A percentile compares a stretch with the other conserved stretches of the same genome.
phyloP scores from a whole-genome alignment of 1,284 basidiomycete species.

The Malassezia japonica region DNA sequence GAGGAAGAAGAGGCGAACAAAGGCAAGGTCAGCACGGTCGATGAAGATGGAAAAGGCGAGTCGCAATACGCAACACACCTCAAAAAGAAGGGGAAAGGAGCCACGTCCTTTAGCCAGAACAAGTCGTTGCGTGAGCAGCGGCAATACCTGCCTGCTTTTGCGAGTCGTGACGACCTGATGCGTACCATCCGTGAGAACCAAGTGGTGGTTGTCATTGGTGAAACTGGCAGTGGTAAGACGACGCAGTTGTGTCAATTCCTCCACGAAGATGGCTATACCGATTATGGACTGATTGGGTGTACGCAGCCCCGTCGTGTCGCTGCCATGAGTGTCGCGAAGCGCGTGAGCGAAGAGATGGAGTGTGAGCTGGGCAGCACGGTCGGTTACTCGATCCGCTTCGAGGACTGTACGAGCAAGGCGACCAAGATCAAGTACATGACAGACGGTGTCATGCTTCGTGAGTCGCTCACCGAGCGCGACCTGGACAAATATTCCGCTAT shows the following conservation, averaged over 20 bases:
- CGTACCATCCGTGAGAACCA: conserved; percentile 87
- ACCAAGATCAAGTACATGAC: conserved; percentile 95
- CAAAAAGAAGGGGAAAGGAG: conserved; percentile 26
- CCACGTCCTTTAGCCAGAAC: conserved; percentile 63
- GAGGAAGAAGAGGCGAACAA: conserved; percentile 16
- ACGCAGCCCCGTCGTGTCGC: conserved; percentile 95
- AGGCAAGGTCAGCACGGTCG: conserved; percentile 27
- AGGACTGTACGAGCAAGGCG: conserved; percentile 82
- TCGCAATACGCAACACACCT: conserved; percentile 92
- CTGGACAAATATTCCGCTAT: conserved; percentile 88
- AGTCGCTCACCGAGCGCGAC: conserved; percentile 90
- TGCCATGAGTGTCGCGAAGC: conserved; percentile 97
- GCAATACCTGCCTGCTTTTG: conserved; percentile 95
- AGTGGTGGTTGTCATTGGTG: conserved; percentile 82
- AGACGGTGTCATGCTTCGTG: conserved; percentile 87
- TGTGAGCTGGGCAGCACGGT: conserved; percentile 73
- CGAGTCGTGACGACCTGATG: conserved; percentile 87
- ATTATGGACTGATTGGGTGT: conserved; percentile 79
- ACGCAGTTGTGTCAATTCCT: conserved; percentile 84
- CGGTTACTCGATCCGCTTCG: conserved; percentile 94
- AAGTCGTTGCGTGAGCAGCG: conserved; percentile 87
- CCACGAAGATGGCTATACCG: conserved; percentile 89
- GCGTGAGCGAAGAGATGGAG: conserved; percentile 84
- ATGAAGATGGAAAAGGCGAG: conserved; percentile 76
- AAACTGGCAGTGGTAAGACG: conserved; percentile 91